A percentile compares a stretch with the other conserved stretches of the same genome.
Evolutionary conservation across 2,329 filamentous ascomycete species (phyloP).

Genomic region (Tolypocladium amazonense): DNA sequence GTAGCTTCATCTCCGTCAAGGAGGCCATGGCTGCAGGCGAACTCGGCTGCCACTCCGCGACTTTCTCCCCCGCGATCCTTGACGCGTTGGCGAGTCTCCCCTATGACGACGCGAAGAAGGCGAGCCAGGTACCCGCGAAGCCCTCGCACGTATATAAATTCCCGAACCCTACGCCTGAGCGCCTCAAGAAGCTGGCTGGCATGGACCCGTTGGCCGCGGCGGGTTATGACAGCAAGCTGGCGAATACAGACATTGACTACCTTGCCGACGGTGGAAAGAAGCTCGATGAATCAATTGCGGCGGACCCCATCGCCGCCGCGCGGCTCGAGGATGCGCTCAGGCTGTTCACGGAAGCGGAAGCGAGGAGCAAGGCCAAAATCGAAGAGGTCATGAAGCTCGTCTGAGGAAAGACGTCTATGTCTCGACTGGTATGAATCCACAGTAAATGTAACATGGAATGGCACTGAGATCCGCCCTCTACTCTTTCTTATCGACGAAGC

Average conservation of each 20-base stretch:
- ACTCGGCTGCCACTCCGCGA: constrained; percentile 34
- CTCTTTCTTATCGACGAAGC: background rate
- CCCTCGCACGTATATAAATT: constrained; percentile 26
- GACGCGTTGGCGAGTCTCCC: constrained; percentile 25
- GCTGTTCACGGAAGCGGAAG: constrained; percentile 28
- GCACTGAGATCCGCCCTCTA: background rate
- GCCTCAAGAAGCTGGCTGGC: constrained; percentile 22
- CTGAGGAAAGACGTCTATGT: background rate
- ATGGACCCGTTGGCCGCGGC: constrained; percentile 28
- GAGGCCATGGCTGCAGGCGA: constrained; percentile 16
- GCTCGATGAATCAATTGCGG: constrained; percentile 29
- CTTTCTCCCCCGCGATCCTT: constrained; percentile 28
- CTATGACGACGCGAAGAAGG: constrained; percentile 25
- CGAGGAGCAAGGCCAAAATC: constrained; percentile 25
- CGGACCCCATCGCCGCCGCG: constrained; percentile 24
- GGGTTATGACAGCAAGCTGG: constrained; percentile 27
- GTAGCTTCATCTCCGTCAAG: background rate
- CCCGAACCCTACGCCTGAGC: constrained; percentile 17
- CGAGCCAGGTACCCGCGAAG: constrained; percentile 27
- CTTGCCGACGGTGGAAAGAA: constrained; percentile 31
- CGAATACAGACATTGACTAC: constrained; percentile 31
- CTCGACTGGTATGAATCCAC: background rate
- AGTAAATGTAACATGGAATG: background rate
- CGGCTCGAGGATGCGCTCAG: constrained; percentile 27
- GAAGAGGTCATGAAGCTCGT: constrained; percentile 11